phyloP scores from a whole-genome alignment of 225 moss, liverwort and hornwort genomes.

The Straminergon stramineum region DNA sequence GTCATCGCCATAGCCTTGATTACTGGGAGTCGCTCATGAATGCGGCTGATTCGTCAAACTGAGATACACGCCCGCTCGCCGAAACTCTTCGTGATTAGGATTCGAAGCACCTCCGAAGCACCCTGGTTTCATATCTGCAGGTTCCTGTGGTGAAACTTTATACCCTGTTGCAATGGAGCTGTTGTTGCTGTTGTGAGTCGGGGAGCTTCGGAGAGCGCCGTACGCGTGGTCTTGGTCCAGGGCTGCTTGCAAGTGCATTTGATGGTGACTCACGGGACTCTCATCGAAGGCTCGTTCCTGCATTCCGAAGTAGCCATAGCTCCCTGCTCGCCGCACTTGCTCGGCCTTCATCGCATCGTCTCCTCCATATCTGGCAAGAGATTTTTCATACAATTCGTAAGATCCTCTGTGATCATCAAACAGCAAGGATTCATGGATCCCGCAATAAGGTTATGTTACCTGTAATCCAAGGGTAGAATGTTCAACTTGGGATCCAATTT shows the following conservation, averaged over 20 bases:
- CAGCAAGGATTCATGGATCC: not conserved
- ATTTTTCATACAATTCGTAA: not conserved
- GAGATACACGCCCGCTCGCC: conserved; percentile 22
- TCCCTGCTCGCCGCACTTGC: conserved; percentile 8
- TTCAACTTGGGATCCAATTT: conserved; percentile 15
- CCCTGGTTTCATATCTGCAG: not conserved
- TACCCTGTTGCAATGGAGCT: not conserved
- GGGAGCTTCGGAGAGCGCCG: not conserved
- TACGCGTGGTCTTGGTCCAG: conserved; percentile 21
- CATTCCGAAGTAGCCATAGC: conserved; percentile 10
- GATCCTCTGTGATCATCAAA: not conserved
- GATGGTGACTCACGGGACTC: conserved; percentile 42
- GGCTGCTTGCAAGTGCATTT: conserved; percentile 41
- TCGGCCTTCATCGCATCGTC: conserved; percentile 13
- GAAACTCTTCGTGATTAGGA: conserved; percentile 4
- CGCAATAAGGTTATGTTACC: not conserved
- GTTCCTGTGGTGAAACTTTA: not conserved
- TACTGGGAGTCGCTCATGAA: not conserved
- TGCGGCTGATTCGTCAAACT: conserved; percentile 22
- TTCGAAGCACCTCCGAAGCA: not conserved
- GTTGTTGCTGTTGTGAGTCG: not conserved
- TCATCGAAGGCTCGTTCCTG: conserved; percentile 24
- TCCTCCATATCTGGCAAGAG: not conserved
- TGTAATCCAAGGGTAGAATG: conserved; percentile 1
- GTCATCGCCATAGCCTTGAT: not conserved